Base-by-base conservation (phyloP, 2,329 filamentous ascomycete species). In the Trichophyton schoenleinii region DNA sequence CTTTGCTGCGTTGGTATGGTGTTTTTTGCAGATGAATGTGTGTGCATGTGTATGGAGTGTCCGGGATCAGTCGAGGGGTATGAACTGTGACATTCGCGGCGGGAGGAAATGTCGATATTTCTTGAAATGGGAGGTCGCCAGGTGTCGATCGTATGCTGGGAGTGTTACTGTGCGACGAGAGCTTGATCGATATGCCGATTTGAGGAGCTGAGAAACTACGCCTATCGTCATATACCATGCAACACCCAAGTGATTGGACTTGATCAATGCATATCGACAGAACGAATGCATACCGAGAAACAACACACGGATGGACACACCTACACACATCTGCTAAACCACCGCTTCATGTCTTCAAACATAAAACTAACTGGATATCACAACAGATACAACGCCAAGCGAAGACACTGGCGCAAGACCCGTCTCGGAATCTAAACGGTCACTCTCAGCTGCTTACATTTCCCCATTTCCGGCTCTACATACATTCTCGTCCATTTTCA, bases 331-430 rank as follows among this genome's bases (percentile, higher is more conserved):
- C 18, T 18, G 18, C 6, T 8, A 25, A 48, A 48, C 20, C 18
- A 48, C 44, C 20, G 22, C 44, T 9, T 25, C 7, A 49, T 31
- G 7, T 57, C 44, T 9, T 57, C 60, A 58, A 62, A 57, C 15
- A 48, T 9, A 8, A 52, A 28, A 28, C 18, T 22, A 52, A 22
- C 18, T 9, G 1, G 22, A 18, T 20, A n/a, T 8, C 34, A 5
- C n/a, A 57, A 72, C 77, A 99, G 94, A 83, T 99, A 99, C 87
- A 99, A 99, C 84, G 91, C 94, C 75, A 99, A 99, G 89, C 85
- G 94, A 81, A 89, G 94, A 82, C 94, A 99, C 80, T 99, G 94
- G 94, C 90, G 94, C 84, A 99, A 99, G 92, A 97, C 94, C 78
- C 88, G 91, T 78, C 90, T 99, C 81, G 91, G 91, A 77, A 95